Conservation (phyloP, 2,329 filamentous ascomycete species). For the Venturia carpophila region DNA sequence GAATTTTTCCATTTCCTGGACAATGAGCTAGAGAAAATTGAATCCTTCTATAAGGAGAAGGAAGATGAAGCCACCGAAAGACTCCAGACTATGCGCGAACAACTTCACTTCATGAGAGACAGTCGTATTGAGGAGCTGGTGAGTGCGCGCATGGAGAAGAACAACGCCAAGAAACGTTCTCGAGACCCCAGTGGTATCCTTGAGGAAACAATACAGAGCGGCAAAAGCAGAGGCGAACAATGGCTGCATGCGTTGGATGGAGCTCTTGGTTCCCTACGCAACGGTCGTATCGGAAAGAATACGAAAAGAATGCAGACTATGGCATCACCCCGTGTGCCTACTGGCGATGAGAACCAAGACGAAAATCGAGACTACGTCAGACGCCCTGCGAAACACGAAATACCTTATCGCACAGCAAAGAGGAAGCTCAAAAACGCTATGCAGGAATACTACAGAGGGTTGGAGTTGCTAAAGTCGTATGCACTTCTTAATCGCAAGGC, state of each 20-base stretch:
- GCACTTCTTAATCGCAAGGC: constrained; percentile 83
- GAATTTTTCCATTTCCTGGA: constrained; percentile 87
- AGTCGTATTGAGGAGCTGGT: constrained; percentile 66
- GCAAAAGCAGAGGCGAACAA: constrained; percentile 20
- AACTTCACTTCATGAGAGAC: constrained; percentile 89
- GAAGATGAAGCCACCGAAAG: constrained; percentile 76
- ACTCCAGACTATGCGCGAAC: constrained; percentile 63
- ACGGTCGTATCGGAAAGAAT: constrained; percentile 48
- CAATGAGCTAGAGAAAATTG: constrained; percentile 79
- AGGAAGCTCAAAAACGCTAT: constrained; percentile 83
- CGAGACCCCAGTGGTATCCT: constrained; percentile 20
- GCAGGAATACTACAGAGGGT: constrained; percentile 84
- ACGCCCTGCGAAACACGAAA: constrained; percentile 40
- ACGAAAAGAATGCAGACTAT: constrained; percentile 38
- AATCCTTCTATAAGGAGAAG: constrained; percentile 79
- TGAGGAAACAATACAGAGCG: constrained; percentile 21
- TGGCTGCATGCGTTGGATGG: constrained; percentile 38
- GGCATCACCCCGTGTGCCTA: constrained; percentile 26
- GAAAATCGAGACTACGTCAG: constrained; percentile 37
- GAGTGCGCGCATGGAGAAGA: constrained; percentile 35
- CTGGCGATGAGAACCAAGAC: background rate
- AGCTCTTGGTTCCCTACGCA: constrained; percentile 33
- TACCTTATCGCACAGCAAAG: constrained; percentile 82
- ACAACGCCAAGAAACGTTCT: constrained; percentile 25
- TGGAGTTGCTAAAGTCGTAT: constrained; percentile 89